Evolutionary conservation across 1,139 yeast genomes (phyloP), one percentile per base, ranked within the genome.

Genomic region (Candida sojae): DNA sequence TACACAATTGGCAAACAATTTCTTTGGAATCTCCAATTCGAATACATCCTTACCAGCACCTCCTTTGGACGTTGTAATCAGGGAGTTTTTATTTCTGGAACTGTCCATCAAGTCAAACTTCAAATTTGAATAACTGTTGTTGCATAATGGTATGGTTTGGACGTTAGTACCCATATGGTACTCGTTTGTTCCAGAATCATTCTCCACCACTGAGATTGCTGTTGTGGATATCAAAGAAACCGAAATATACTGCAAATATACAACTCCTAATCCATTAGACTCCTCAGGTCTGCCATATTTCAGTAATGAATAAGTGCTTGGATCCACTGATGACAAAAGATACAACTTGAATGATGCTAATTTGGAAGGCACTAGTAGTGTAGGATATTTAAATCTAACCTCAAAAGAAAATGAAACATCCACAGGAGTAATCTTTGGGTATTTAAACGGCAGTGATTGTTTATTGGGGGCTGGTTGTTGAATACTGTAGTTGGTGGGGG

Each of bases 351-450:
- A 73, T 1, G 73, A 59, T 5, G 81, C 78, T 1, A 67, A 60
- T 48, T 67, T 68, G 1, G 72, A 66, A 0, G 82, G 82, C 4
- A 71, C 65, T 47, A 77, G 60, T 43, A 66, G 70, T 3, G 80
- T 74, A 0, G 83, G 81, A 44, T 73, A 66, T 42, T 73, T 64
- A 54, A 77, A 77, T 45, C 84, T 60, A 9, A 71, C 68, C 54
- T 79, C 84, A 50, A 79, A 70, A 2, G 70, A 62, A 51, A 79
- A 71, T 2, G 77, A 72, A 10, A 79, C 75, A 46, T 77, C 75
- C 23, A 60, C 60, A 6, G 72, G 56, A n/a, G 62, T 57, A 6
- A 73, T 68, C 35, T 63, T 65, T 1, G 69, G 70, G 36, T 55
- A 44, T 25, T 46, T 26, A 12, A 35, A 32, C 4, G 42, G 11